A percentile compares a stretch with the other conserved stretches of the same genome.
Conservation (phyloP, 2,329 filamentous ascomycete genomes). For the Exophiala sp. region DNA sequence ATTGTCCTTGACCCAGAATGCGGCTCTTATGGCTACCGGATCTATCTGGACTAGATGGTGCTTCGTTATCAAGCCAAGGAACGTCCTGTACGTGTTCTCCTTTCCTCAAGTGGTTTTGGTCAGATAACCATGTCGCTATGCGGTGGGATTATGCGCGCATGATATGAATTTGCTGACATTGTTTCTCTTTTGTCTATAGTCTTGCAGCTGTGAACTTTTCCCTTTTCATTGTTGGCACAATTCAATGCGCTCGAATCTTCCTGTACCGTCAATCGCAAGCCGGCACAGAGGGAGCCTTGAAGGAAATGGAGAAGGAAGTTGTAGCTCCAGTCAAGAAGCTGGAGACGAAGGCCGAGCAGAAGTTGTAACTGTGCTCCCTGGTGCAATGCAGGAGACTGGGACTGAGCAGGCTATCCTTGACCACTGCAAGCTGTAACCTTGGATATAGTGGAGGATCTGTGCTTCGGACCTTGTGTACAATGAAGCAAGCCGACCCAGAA, state of each 20-base stretch:
- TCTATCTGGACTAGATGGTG: slow-evolving; percentile 99
- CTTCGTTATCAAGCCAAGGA: slow-evolving; percentile 91
- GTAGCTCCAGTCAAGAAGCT: slow-evolving; percentile 34
- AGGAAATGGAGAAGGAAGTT: slow-evolving; percentile 28
- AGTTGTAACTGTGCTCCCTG: slow-evolving; percentile 8
- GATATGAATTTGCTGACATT: slow-evolving; percentile 5
- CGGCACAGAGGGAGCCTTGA: slow-evolving; percentile 38
- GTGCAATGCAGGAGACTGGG: not conserved
- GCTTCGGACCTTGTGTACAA: no score
- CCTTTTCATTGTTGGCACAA: slow-evolving; percentile 79
- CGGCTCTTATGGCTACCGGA: slow-evolving; percentile 83
- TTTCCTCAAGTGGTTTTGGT: not conserved
- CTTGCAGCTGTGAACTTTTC: slow-evolving; percentile 98
- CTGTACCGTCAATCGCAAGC: slow-evolving; percentile 62
- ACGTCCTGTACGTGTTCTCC: slow-evolving; percentile 67
- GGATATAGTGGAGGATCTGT: no score
- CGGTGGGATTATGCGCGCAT: not conserved
- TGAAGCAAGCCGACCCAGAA: no score
- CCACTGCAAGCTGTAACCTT: not conserved
- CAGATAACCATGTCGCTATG: not conserved
- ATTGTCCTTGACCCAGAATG: slow-evolving; percentile 90
- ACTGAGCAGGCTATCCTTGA: not conserved
- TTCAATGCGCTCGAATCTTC: slow-evolving; percentile 76
- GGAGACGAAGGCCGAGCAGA: slow-evolving; percentile 24
- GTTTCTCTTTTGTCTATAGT: slow-evolving; percentile 40